Conservation (phyloP, 2,329 filamentous ascomycete genomes). For the Verticillium nonalfalfae region DNA sequence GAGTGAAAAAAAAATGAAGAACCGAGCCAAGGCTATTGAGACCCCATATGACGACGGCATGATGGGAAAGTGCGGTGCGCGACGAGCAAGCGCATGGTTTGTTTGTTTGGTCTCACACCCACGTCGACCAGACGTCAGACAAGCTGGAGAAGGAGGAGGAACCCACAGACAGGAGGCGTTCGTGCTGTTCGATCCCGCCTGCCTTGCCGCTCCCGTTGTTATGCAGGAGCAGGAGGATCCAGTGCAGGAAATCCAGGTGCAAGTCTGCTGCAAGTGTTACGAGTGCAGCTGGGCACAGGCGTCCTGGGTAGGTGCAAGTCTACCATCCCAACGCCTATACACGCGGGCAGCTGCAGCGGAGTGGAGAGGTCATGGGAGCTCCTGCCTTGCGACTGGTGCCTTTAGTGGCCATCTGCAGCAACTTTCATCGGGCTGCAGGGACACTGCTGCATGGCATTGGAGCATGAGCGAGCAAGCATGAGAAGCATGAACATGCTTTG, state of each 20-base stretch:
- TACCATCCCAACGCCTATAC: neutral
- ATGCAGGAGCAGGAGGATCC: neutral
- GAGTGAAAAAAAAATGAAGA: neutral
- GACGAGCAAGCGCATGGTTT: neutral
- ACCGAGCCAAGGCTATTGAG: neutral
- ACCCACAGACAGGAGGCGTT: neutral
- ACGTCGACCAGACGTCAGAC: neutral
- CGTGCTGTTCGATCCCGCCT: neutral
- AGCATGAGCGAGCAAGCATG: neutral
- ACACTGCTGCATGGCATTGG: neutral
- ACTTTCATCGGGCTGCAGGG: neutral
- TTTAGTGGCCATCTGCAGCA: neutral
- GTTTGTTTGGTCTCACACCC: neutral
- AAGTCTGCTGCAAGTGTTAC: neutral
- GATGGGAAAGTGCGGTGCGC: neutral
- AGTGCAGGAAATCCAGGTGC: neutral
- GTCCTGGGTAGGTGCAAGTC: neutral
- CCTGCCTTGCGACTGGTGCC: neutral
- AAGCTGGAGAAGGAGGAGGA: neutral
- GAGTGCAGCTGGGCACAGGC: neutral
- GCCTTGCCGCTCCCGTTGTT: neutral
- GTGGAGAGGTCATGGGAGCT: neutral
- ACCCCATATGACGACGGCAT: neutral
- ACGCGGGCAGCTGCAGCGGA: neutral
- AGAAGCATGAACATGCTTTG: neutral